These are phyloP conservation scores for Quercus glauca DNA, from an alignment of 306 rosid genomes.

Conservation along the genomic window DNA sequence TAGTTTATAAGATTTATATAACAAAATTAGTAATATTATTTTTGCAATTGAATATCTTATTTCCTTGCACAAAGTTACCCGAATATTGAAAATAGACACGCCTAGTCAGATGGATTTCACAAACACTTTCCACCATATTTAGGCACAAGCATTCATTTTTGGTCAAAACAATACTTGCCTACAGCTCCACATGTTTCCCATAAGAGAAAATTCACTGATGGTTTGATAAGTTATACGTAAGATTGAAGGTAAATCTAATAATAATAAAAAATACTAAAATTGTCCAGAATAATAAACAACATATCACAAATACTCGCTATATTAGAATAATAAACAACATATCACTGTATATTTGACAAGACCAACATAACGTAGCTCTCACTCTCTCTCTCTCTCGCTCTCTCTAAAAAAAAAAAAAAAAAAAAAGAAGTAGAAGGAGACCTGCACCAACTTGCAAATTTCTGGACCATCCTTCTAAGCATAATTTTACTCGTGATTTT, in stretches of 20 bases:
- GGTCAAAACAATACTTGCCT: too few species aligned
- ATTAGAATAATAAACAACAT: constrained; percentile 24
- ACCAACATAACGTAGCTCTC: constrained; percentile 23
- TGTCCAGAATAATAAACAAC: constrained; percentile 18
- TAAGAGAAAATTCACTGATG: too few species aligned
- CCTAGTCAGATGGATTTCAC: too few species aligned
- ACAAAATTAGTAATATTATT: not conserved
- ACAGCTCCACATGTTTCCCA: too few species aligned
- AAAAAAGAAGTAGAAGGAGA: not conserved
- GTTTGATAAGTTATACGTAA: too few species aligned
- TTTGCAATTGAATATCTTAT: not conserved
- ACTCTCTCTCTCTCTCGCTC: constrained; percentile 8
- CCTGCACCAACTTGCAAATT: not conserved
- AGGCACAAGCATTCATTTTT: too few species aligned
- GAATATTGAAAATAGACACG: not conserved
- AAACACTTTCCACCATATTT: too few species aligned
- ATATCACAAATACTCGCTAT: constrained; percentile 21
- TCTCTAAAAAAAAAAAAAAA: not conserved
- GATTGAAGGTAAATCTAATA: not conserved
- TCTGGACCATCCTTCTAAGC: constrained; percentile 9
- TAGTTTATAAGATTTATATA: too few species aligned
- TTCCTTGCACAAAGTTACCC: not conserved
- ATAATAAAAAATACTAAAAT: not conserved
- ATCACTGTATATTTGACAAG: constrained; percentile 31
- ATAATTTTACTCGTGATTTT: constrained; percentile 10